phyloP scores from a whole-genome alignment of 768 basidiomycete genomes.

The Tulasnella sp. region DNA sequence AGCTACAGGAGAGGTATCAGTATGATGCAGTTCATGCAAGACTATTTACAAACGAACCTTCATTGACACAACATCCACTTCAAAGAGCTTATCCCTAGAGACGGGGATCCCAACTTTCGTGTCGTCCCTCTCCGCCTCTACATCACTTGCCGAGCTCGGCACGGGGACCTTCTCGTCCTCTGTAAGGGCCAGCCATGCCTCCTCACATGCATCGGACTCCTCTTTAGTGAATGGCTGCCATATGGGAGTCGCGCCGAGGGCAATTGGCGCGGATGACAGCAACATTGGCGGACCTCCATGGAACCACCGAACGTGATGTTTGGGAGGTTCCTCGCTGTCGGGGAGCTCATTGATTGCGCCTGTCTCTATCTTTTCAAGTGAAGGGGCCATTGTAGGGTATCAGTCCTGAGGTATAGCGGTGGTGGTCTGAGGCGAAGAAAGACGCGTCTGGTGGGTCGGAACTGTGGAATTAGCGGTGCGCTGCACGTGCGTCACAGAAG shows the following conservation, averaged over 20 bases:
- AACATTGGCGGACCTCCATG: conserved; percentile 10
- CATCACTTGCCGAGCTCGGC: background rate
- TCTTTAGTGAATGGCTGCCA: conserved; percentile 21
- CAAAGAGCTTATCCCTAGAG: conserved; percentile 20
- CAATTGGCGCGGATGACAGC: conserved; percentile 19
- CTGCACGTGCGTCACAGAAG: background rate
- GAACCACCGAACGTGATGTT: conserved; percentile 15
- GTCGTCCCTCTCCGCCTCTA: conserved; percentile 17
- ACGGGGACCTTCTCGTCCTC: conserved; percentile 11
- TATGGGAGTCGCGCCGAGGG: conserved; percentile 5
- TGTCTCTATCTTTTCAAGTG: background rate
- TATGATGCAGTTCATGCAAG: background rate
- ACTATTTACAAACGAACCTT: conserved; percentile 14
- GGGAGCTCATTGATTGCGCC: background rate
- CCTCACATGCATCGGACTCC: conserved; percentile 21
- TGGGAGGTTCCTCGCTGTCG: background rate
- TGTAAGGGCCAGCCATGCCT: conserved; percentile 19
- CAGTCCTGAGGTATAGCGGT: background rate
- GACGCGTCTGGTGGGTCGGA: background rate
- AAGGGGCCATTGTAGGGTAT: background rate
- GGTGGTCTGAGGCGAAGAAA: background rate
- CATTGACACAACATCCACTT: conserved; percentile 23
- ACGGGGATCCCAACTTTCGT: conserved; percentile 19
- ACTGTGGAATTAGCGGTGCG: background rate
- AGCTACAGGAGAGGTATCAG: conserved; percentile 16